These are phyloP conservation scores for Picocystis salinarum DNA, from an alignment of 139 green algal genomes.

Conservation along the genomic window DNA sequence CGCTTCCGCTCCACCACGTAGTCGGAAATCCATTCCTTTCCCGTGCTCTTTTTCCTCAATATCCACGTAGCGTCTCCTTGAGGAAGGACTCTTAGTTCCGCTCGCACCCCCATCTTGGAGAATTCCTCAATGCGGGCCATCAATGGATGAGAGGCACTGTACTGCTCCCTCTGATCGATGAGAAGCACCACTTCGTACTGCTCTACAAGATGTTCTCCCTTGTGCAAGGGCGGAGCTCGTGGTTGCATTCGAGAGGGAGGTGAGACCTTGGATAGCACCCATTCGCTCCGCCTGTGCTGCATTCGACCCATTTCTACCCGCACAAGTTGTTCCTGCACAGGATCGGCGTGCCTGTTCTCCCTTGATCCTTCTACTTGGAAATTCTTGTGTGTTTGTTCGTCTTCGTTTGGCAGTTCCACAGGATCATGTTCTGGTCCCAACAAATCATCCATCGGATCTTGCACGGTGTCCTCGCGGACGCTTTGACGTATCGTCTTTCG, in stretches of 20 bases:
- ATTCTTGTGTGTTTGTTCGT: too few species aligned
- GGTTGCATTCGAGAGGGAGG: neutral
- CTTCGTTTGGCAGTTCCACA: too few species aligned
- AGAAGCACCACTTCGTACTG: constrained; percentile 38
- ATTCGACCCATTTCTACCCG: constrained; percentile 14
- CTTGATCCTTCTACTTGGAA: too few species aligned
- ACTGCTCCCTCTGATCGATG: constrained; percentile 40
- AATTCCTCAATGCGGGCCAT: too few species aligned
- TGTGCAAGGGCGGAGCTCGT: neutral
- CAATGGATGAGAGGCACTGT: too few species aligned
- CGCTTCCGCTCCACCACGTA: constrained; percentile 56
- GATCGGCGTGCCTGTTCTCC: neutral
- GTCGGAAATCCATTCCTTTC: constrained; percentile 51
- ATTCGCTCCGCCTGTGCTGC: constrained; percentile 29
- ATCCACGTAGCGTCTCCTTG: constrained; percentile 32
- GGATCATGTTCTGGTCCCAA: too few species aligned
- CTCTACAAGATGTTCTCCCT: neutral
- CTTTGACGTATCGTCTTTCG: neutral
- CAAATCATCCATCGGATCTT: too few species aligned
- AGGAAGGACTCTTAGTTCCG: constrained; percentile 5
- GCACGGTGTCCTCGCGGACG: too few species aligned
- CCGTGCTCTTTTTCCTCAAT: constrained; percentile 14
- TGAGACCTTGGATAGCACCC: neutral
- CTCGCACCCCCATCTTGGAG: too few species aligned
- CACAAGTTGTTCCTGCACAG: neutral